phyloP scores from a whole-genome alignment of 2,329 filamentous ascomycete species.

The Decorospora gaudefroyi region DNA sequence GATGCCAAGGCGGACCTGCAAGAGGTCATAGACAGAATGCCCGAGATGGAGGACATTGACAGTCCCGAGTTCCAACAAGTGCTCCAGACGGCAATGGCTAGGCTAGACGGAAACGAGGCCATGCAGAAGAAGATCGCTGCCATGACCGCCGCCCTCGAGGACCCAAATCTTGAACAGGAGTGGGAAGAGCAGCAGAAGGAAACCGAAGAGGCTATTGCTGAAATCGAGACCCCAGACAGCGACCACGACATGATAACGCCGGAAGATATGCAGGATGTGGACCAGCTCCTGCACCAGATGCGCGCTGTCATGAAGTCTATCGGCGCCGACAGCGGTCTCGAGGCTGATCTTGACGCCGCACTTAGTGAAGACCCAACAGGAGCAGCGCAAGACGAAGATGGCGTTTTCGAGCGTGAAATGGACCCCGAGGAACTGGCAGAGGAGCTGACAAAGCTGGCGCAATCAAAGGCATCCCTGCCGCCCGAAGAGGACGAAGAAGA shows the following conservation, averaged over 20 bases:
- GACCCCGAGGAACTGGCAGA: constrained; percentile 29
- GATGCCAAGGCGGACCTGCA: constrained; percentile 29
- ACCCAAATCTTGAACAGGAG: constrained; percentile 19
- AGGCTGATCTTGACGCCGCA: constrained; percentile 29
- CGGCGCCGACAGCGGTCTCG: constrained; percentile 25
- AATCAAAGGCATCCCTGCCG: constrained; percentile 11
- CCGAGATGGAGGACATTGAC: constrained; percentile 26
- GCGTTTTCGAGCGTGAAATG: constrained; percentile 25
- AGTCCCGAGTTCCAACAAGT: constrained; percentile 29
- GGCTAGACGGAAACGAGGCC: constrained; percentile 27
- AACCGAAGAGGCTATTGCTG: constrained; percentile 16
- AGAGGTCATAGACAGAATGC: constrained; percentile 31
- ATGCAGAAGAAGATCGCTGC: constrained; percentile 30
- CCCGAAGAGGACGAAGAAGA: constrained; percentile 24
- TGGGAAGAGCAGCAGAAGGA: constrained; percentile 18
- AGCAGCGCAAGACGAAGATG: constrained; percentile 16
- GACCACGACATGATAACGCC: constrained; percentile 12
- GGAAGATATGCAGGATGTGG: constrained; percentile 26
- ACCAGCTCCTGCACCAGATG: constrained; percentile 33
- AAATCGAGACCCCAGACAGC: constrained; percentile 11
- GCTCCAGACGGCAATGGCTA: constrained; percentile 27
- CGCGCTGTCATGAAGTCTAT: constrained; percentile 33
- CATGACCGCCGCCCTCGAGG: constrained; percentile 11
- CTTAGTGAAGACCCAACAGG: constrained; percentile 24
- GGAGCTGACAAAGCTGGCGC: constrained; percentile 29